Base-by-base conservation (phyloP, 2,329 filamentous ascomycete species). In the Colletotrichum nymphaeae region DNA sequence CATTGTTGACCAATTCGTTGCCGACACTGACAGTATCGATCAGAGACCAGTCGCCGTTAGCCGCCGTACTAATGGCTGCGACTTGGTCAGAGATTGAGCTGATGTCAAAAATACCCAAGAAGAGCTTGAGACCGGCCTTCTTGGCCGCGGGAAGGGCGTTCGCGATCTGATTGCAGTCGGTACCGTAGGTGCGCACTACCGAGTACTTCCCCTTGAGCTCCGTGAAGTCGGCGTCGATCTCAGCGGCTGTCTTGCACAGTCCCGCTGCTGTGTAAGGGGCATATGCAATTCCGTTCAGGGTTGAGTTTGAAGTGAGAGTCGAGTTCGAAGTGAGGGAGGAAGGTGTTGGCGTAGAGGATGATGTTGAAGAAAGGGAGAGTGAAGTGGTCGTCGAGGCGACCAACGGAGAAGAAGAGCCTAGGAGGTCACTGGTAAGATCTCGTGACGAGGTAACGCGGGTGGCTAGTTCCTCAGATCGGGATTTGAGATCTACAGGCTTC, bases 1-100 rank as follows among this genome's bases (percentile, higher is more conserved):
- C 90, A 64, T 87, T 88, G 82, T 94, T 93, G 80, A 97, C 91
- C 42, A 93, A 86, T 82, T 97, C 95, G 80, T 97, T 97, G 74
- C 94, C 95, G 55, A 97, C 88, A 69, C 90, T 90, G 78, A 97
- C 87, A 2, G 93, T 93, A 79, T 93, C 87, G 74, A 97, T 88
- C 16, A 85, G 80, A 62, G 85, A 86, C 94, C 94, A 97, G 81
- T 94, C 89, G 35, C 88, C 86, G 6, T 84, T 75, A 55, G 93
- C 86, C 16, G 88, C 90, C 5, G 85, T 80, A 68, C 91, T 88
- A 74, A 97, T 91, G 35, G 84, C 86, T 11, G 87, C 76, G n/a
- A 94, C 86, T 72, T 94, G 91, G 1, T 83, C 75, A 16, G 85
- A 81, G 19, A 93, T 85, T 8, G 87, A 80, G 55, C 83, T 82